Evolutionary conservation across 176 grass and related monocot genomes (phyloP).

Genomic region (Dactylis glomerata): DNA sequence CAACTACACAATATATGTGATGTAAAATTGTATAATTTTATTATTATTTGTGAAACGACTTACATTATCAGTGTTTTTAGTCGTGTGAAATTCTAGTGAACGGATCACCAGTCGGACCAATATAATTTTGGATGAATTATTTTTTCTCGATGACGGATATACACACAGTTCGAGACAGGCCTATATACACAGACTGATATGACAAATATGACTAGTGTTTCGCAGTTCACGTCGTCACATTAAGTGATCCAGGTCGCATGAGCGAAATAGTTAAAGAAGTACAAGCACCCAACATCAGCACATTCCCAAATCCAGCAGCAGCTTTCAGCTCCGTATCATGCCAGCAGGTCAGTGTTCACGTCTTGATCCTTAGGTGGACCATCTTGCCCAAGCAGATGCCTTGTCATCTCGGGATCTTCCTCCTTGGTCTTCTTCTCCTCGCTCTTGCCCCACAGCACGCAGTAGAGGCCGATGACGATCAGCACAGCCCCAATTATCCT

Average conservation of each 20-base stretch:
- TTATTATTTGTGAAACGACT: too few species aligned
- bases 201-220: neutral
- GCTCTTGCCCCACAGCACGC: conserved; percentile 88
- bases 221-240: neutral
- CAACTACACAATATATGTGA: too few species aligned
- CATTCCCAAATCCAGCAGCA: neutral
- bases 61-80: too few species aligned
- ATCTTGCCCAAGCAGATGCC: conserved; percentile 53
- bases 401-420: conserved; percentile 30
- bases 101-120: neutral
- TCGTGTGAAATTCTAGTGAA: neutral
- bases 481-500: conserved; percentile 78
- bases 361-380: conserved; percentile 36
- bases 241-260: neutral
- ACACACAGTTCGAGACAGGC: neutral
- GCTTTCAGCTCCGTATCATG: conserved; percentile 7
- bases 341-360: conserved; percentile 30
- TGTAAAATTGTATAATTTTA: too few species aligned
- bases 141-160: neutral
- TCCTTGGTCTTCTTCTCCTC: conserved; percentile 58
- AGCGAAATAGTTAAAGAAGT: neutral
- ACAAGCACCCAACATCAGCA: neutral
- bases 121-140: neutral
- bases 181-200: neutral
- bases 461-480: conserved; percentile 83